Evolutionary conservation across 2,329 filamentous ascomycete genomes (phyloP).

Genomic region (Alternaria panax): DNA sequence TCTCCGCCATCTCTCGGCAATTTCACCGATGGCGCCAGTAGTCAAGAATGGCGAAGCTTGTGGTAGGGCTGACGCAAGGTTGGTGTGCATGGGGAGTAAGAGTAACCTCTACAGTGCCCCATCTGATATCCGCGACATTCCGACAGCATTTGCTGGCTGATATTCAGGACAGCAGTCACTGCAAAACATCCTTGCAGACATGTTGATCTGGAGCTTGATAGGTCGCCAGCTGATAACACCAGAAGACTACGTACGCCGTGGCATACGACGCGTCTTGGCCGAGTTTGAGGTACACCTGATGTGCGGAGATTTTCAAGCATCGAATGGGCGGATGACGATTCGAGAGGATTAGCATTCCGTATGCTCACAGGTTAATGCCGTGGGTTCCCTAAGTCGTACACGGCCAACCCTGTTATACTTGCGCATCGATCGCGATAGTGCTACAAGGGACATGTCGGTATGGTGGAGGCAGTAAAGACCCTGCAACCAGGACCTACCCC

Average conservation of each 20-base stretch:
- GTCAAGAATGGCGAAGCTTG: not conserved
- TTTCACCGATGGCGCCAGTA: not conserved
- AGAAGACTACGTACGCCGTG: not conserved
- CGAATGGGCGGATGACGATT: not conserved
- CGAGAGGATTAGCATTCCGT: not conserved
- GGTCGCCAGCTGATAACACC: not conserved
- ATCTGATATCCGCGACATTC: constrained; percentile 1
- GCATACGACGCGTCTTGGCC: not conserved
- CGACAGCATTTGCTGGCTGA: not conserved
- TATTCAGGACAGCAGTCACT: not conserved
- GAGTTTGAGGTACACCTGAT: not conserved
- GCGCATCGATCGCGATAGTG: not conserved
- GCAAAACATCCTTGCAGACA: not conserved
- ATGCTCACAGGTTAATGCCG: not conserved
- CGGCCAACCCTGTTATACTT: not conserved
- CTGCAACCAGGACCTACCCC: not conserved
- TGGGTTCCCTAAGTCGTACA: not conserved
- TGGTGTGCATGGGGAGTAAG: not conserved
- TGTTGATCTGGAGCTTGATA: not conserved
- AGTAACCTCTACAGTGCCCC: not conserved
- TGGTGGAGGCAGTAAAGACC: not conserved
- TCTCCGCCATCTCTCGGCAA: not conserved
- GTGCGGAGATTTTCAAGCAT: not conserved
- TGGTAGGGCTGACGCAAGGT: not conserved
- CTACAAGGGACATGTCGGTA: not conserved